Conservation (phyloP, 164 flowering plant genomes). For the Kingdonia uniflora region DNA sequence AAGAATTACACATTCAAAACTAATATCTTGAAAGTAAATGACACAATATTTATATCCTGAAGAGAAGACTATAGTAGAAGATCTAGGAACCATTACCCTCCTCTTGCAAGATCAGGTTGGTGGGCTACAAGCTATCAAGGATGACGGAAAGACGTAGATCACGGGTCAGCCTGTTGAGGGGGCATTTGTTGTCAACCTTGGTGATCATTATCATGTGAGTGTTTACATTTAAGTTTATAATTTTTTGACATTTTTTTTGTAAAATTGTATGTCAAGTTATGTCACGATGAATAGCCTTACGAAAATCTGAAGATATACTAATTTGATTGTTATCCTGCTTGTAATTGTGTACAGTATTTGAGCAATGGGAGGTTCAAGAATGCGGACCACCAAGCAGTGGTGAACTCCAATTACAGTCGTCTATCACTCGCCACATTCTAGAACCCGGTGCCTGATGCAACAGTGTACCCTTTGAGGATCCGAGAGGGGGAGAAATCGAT, state of each 20-base stretch:
- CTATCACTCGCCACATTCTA: conserved; percentile 82
- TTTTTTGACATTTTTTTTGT: too few relatives aligned
- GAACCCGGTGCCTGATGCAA: conserved; percentile 75
- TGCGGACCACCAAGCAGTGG: conserved; percentile 88
- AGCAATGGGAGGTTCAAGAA: conserved; percentile 94
- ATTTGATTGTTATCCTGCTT: too few relatives aligned
- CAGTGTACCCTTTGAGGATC: conserved; percentile 51
- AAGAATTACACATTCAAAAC: too few relatives aligned
- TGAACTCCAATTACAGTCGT: conserved; percentile 63
- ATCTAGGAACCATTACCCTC: conserved; percentile 79
- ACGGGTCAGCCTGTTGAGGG: conserved; percentile 76
- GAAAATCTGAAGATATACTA: too few relatives aligned
- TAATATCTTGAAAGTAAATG: too few relatives aligned
- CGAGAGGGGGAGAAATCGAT: conserved; percentile 63
- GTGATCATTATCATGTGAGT: conserved; percentile 88
- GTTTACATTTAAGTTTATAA: too few relatives aligned
- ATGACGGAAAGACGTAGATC: conserved; percentile 72
- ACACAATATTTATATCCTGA: too few relatives aligned
- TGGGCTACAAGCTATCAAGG: conserved; percentile 77
- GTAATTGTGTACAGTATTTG: conserved; percentile 47
- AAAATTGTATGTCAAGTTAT: too few relatives aligned
- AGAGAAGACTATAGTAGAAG: too few relatives aligned
- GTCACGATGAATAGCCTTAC: too few relatives aligned
- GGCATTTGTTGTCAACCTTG: conserved; percentile 79
- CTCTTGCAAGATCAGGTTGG: conserved; percentile 78